Evolutionary conservation across 2,329 filamentous ascomycete species (phyloP).

Genomic region (Ophiocordyceps unilateralis): DNA sequence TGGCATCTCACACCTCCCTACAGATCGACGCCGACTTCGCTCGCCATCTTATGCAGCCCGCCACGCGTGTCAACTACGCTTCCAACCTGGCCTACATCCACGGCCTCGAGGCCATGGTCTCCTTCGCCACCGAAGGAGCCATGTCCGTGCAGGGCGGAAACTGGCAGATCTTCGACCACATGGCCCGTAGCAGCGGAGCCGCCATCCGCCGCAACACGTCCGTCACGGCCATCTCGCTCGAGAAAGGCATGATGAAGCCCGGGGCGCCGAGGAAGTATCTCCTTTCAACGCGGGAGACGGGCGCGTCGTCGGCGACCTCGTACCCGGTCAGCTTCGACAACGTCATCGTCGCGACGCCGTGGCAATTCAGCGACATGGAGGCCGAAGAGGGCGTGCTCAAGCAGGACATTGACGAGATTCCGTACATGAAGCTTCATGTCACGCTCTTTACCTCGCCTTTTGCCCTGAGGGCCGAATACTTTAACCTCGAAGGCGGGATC

Average conservation of each 20-base stretch:
- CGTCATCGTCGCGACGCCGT: slow-evolving; percentile 67
- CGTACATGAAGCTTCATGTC: slow-evolving; percentile 74
- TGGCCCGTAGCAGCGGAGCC: slow-evolving; percentile 51
- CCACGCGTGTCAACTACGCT: slow-evolving; percentile 86
- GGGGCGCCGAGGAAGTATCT: slow-evolving; percentile 27
- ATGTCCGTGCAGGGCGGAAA: slow-evolving; percentile 71
- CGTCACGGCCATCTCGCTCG: slow-evolving; percentile 41
- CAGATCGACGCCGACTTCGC: slow-evolving; percentile 50
- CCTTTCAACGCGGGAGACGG: slow-evolving; percentile 19
- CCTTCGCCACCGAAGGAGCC: slow-evolving; percentile 76
- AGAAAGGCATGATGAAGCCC: slow-evolving; percentile 22
- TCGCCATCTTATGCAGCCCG: slow-evolving; percentile 73
- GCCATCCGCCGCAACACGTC: slow-evolving; percentile 47
- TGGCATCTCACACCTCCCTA: neutral
- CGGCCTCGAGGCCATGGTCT: slow-evolving; percentile 77
- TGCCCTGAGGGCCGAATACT: slow-evolving; percentile 53
- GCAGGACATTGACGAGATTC: slow-evolving; percentile 54
- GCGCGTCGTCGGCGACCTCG: slow-evolving; percentile 7
- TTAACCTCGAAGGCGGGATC: slow-evolving; percentile 42
- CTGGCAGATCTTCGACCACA: slow-evolving; percentile 81
- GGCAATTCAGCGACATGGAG: slow-evolving; percentile 60
- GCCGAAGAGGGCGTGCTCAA: slow-evolving; percentile 50
- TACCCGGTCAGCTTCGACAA: slow-evolving; percentile 49
- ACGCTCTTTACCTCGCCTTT: slow-evolving; percentile 73
- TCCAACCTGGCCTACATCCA: slow-evolving; percentile 78